These are phyloP conservation scores for Podospora fimiseda DNA, from an alignment of 495 filamentous ascomycete species.

Conservation along the genomic window DNA sequence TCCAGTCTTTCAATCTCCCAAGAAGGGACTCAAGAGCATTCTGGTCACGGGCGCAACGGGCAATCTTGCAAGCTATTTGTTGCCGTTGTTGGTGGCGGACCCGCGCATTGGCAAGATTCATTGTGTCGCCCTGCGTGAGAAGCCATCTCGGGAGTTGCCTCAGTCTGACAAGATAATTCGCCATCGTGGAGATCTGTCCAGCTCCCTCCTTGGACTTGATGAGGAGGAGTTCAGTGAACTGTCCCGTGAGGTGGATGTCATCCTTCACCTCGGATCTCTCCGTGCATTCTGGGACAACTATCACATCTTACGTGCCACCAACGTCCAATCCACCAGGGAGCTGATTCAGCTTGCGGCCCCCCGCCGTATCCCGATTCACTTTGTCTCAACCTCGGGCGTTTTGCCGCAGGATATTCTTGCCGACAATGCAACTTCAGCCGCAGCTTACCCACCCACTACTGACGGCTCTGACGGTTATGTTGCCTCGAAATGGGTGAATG, in stretches of 20 bases:
- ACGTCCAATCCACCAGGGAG: conserved; percentile 39
- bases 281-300: conserved; percentile 47
- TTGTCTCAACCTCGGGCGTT: conserved; percentile 40
- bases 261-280: conserved; percentile 51
- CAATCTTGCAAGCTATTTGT: conserved; percentile 20
- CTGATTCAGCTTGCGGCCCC: conserved; percentile 31
- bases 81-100: conserved; percentile 11
- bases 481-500: conserved; percentile 50
- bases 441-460: conserved; percentile 2
- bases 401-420: conserved; percentile 2
- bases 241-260: conserved; percentile 27
- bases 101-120: conserved; percentile 13
- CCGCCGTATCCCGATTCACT: conserved; percentile 43
- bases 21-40: conserved; percentile 8
- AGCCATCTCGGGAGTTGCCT: conserved; percentile 15
- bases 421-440: conserved; percentile 19
- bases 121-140: conserved; percentile 15
- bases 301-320: conserved; percentile 31
- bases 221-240: conserved; percentile 21
- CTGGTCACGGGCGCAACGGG: conserved; percentile 30
- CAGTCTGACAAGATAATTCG: conserved; percentile 27
- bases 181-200: conserved; percentile 36
- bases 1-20: neutral
- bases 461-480: conserved; percentile 37
- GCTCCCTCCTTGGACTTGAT: conserved; percentile 36